Evolutionary conservation across 192 early-diverging fungal genomes (phyloP), one percentile per base, ranked within the genome.

Genomic region (Dissophora ornata): DNA sequence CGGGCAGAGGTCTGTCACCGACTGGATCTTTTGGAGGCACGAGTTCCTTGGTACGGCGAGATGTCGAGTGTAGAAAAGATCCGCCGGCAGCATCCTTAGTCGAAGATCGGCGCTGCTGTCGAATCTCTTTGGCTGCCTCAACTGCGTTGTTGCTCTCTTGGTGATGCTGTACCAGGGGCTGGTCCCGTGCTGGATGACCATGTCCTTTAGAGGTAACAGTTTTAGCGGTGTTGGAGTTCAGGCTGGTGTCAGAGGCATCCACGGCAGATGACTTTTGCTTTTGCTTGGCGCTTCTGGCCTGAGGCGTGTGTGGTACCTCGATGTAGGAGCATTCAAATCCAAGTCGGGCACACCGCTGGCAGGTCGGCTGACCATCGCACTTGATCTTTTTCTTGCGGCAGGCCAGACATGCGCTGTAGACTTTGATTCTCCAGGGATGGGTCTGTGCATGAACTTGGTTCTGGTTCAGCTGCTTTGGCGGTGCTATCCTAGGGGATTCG

Each of bases 361-460:
- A 82, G 1, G 77, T 78, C 1, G 81, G 78, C 40, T 62, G 70
- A 9, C 81, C 81, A 42, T 82, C 70, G 26, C 81, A 82, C 52
- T 82, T 82, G 40, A 79, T 79, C 32, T 82, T 82, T 38, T 73
- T 74, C 30, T 79, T 79, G 2, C 81, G 64, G 57, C 81, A 82
- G 21, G 77, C 67, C 15, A 79, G 60, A 55, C 81, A 82, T 0
- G 81, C 81, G 12, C 71, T 82, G 44, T 78, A 79, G 32, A 82
- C 78, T 49, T 82, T 82, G 24, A 82, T 79, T 19, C 81, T 59
- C 69, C 73, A 77, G 22, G 73, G 73, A 30, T 77, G 73, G 3
- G 73, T 67, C 36, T 67, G 73, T 1, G 73, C 73, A 30, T 77
- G 73, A 22, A 62, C 64, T 29, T 77, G 73, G 32, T 77, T 77